Evolutionary conservation across 2,329 filamentous ascomycete genomes (phyloP), one percentile per base, ranked within the genome.

Genomic region (Fusarium floridanum): DNA sequence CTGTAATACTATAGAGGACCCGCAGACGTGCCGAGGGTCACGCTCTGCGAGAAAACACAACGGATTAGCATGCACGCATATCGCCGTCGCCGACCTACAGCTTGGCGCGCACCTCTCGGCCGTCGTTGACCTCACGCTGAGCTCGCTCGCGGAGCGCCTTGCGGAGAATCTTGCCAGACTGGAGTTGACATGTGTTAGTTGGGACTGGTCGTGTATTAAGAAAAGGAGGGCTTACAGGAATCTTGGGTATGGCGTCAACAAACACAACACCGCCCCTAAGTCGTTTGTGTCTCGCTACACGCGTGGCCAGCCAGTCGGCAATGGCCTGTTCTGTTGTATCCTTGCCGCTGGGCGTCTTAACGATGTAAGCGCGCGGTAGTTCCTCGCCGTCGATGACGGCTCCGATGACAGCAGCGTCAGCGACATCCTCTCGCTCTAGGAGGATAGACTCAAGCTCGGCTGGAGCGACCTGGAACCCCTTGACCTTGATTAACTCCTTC

Each of bases 181-280:
- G 61, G 57, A 43, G 11, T 17, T 7, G 36, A 32, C 27, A 17
- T 27, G 56, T 65, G 59, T 79, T 63, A 78, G 74, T 24, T 41
- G 14, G 9, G 12, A 20, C 61, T 10, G 20, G 4, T 45, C 8
- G 22, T 43, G 53, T 32, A 17, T 41, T 14, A 1, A 24, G 37
- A 11, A 63, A 14, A 5, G 24, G 36, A 37, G 34, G 45, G 57
- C 86, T 80, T 79, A 91, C 89, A 41, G 91, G 90, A 74, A 82
- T 81, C 76, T 82, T 83, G 3, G 93, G 93, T 60, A 95, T 91
- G 6, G 84, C 84, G 50, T 93, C 89, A 2, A 91, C 82, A 80
- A 95, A 94, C 14, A 88, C 84, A 2, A 95, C 90, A 2, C 93
- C 93, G 0, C 93, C 93, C 34, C 86, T 90, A 60, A 95, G 85